Evolutionary conservation across 2,329 filamentous ascomycete genomes (phyloP), one percentile per base, ranked within the genome.

Genomic region (Penicillium italicum): DNA sequence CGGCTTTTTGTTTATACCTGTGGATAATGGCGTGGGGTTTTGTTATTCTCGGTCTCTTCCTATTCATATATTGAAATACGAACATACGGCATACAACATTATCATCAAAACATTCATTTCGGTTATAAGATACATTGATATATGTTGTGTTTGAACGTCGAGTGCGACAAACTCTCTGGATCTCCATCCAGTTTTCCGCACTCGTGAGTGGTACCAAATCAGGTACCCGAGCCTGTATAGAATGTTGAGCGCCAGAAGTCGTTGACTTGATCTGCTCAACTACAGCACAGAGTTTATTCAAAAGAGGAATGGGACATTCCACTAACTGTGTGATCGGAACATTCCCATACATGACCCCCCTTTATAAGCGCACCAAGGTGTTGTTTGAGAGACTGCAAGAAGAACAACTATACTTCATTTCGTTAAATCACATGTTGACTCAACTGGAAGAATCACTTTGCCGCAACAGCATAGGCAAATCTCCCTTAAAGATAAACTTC

Each of bases 11-110:
- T 24, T 54, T 36, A 49, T 41, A 40, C 12, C 26, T 55, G 11
- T 55, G 18, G 7, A 20, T 31, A 34, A 20, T 26, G 40, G 46
- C 18, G 7, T 24, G 7, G 11, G 22, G 11, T 4, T 18, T 30
- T 37, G 18, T 54, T 43, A 16, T 43, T 55, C 18, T 51, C 40
- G 33, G 26, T 38, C 26, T 44, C 26, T 44, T 44, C 28, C 52
- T 44, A 20, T 44, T 42, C 33, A 55, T 55, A 51, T 51, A 41
- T 24, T 45, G 33, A 34, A 51, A 38, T 24, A 40, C 33, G 26
- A 48, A 55, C 37, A 50, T 50, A 50, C 12, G 7, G 10, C 31
- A 51, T 50, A 22, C 20, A 28, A 10, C 20, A 5, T 43, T 33
- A 24, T 44, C 37, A 6, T 26, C 11, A 18, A n/a, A 9, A 11